Evolutionary conservation across 2,329 filamentous ascomycete genomes (phyloP), one percentile per base, ranked within the genome.

Genomic region (Dendrostoma leiphaemia): DNA sequence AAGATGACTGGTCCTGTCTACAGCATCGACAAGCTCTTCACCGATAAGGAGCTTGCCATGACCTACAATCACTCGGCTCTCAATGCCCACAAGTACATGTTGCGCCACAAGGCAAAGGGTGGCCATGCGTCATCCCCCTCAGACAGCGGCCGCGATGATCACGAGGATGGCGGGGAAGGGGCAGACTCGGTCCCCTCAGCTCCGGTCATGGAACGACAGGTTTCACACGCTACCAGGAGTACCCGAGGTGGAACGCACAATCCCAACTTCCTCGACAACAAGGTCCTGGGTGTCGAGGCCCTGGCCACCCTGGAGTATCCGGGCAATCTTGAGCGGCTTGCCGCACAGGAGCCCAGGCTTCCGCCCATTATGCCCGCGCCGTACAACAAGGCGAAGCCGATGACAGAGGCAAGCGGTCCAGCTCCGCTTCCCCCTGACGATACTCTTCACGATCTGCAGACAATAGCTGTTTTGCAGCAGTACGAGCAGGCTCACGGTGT

Each of bases 11-110:
- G 81, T 8, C 78, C 82, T 0, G 70, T 84, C 2, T 86, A 85
- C 66, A 86, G 81, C 65, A 81, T 88, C 56, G 84, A 88, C 62
- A 87, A 87, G 71, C 78, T 88, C 34, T 88, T 88, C 48, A 88
- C 84, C 0, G 85, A 88, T 62, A 87, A 85, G 68, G 85, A 88
- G 69, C 75, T 88, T 28, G 77, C 80, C 4, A 78, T 88, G 73
- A 82, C 82, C 26, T 86, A 86, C 66, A 86, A 86, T 57, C 71
- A 75, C 4, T 81, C 85, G 5, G 83, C 84, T 28, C 63, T 85
- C 19, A 83, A 83, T 2, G 79, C 85, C 8, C 81, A 86, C 65
- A 80, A 82, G 58, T 81, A 84, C 62, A 76, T 86, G 53, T 69
- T 85, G 49, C 79, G 81, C 32, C 82, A 84, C 64, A 80, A 80